phyloP scores from a whole-genome alignment of 306 rosid species.

The Trifolium subterraneum region DNA sequence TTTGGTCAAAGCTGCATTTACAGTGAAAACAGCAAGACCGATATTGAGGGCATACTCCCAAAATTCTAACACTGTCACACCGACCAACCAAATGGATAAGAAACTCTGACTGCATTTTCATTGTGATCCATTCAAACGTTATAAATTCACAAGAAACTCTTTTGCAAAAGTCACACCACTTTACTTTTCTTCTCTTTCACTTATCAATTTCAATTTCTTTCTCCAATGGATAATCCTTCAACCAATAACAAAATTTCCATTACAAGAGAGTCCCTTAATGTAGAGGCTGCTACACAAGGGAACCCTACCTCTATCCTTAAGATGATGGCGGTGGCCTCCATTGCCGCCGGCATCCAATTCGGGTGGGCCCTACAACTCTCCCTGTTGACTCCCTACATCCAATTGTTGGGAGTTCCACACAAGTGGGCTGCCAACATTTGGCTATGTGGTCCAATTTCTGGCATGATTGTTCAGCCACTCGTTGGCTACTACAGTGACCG shows the following conservation, averaged over 20 bases:
- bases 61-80: not conserved
- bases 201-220: not conserved
- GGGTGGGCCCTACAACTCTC: slow-evolving; percentile 89
- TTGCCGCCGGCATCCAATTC: slow-evolving; percentile 76
- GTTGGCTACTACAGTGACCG: slow-evolving; percentile 79
- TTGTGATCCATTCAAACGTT: not conserved
- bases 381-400: slow-evolving; percentile 70
- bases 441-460: slow-evolving; percentile 81
- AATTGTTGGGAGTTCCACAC: slow-evolving; percentile 72
- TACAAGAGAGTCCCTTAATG: not conserved
- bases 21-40: not conserved
- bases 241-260: not conserved
- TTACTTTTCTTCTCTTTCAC: not conserved
- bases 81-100: not conserved
- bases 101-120: not conserved
- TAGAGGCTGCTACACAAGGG: not conserved
- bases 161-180: not conserved
- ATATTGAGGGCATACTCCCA: not conserved
- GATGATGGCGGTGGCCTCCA: slow-evolving; percentile 59
- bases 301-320: slow-evolving; percentile 38
- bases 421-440: slow-evolving; percentile 73
- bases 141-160: not conserved
- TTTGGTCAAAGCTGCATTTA: too few relatives aligned
- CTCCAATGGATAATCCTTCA: not conserved
- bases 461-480: slow-evolving; percentile 67